Evolutionary conservation across 768 basidiomycete genomes (phyloP).

Genomic region (Favolaschia claudopus): DNA sequence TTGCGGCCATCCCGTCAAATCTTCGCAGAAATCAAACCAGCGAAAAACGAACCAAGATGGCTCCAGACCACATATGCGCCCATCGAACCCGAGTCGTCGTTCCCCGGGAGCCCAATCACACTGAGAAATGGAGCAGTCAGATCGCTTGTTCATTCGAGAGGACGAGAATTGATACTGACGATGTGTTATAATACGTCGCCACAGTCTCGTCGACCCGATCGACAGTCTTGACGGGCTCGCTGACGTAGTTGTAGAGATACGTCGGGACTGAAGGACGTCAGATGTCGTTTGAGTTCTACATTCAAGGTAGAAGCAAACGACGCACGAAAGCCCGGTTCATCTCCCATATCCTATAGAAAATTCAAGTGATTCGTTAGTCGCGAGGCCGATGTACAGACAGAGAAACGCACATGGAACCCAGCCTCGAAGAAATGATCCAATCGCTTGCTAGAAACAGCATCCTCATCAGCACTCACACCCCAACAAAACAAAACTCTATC

Average conservation of each 20-base stretch:
- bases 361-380: background rate
- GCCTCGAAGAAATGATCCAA: conserved; percentile 22
- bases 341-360: conserved; percentile 21
- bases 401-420: conserved; percentile 20
- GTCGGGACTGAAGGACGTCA: conserved; percentile 21
- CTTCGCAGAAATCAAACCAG: background rate
- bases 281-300: background rate
- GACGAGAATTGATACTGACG: too few species aligned
- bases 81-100: conserved; percentile 26
- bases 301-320: background rate
- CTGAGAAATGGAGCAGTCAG: background rate
- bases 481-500: background rate
- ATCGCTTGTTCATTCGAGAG: background rate
- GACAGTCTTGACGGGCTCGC: conserved; percentile 24
- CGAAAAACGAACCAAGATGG: conserved; percentile 16
- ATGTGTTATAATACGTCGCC: conserved; percentile 10
- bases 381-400: background rate
- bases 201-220: conserved; percentile 21
- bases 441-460: conserved; percentile 16
- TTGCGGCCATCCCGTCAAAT: background rate
- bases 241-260: conserved; percentile 27
- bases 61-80: conserved; percentile 26
- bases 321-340: conserved; percentile 25
- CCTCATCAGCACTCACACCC: background rate
- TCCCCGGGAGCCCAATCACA: conserved; percentile 17